Conservation (phyloP, 805 yeast species). For the Barnettozyma pratensis region DNA sequence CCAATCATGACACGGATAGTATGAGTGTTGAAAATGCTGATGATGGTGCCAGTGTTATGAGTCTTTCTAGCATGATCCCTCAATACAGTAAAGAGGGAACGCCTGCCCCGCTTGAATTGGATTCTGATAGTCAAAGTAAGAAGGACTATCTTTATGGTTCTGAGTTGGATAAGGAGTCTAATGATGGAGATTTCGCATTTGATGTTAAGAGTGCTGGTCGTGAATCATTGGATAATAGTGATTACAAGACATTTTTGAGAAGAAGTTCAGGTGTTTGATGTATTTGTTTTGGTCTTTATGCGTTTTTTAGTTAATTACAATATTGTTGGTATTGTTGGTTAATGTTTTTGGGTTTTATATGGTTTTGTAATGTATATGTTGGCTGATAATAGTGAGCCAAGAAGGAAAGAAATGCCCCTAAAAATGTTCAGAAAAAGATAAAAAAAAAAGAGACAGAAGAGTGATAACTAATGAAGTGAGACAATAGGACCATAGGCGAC, state of each 20-base stretch:
- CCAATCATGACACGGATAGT: neutral
- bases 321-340: too few species aligned
- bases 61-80: slow-evolving; percentile 25
- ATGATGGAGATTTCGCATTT: slow-evolving; percentile 9
- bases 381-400: too few species aligned
- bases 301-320: neutral
- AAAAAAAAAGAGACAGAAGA: too few species aligned
- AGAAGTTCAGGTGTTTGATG: slow-evolving; percentile 5
- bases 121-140: neutral
- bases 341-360: too few species aligned
- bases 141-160: slow-evolving; percentile 1
- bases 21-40: slow-evolving; percentile 7
- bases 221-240: slow-evolving; percentile 14
- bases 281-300: neutral
- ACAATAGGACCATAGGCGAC: too few species aligned
- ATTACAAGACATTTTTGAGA: slow-evolving; percentile 20
- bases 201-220: slow-evolving; percentile 12
- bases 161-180: slow-evolving; percentile 9
- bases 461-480: too few species aligned
- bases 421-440: too few species aligned
- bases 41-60: slow-evolving; percentile 20
- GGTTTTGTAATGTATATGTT: too few species aligned
- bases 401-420: too few species aligned
- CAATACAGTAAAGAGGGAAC: slow-evolving; percentile 17
- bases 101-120: neutral